Evolutionary conservation across 1,284 basidiomycete species (phyloP).

Genomic region (Fomitiporia mediterranea): DNA sequence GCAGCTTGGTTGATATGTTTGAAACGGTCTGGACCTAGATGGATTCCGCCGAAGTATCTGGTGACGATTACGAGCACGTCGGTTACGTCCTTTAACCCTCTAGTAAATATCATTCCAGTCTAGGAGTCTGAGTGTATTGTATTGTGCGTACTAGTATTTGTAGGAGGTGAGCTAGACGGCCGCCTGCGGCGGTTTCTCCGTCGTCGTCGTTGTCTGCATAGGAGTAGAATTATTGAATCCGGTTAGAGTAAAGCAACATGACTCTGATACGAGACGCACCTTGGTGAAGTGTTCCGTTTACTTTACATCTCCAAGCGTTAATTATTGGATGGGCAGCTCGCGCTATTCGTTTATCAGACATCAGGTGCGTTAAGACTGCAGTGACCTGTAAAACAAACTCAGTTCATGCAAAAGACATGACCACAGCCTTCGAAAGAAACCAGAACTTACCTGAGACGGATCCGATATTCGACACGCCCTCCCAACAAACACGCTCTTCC

Average conservation of each 20-base stretch:
- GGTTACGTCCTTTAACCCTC: slow-evolving; percentile 53
- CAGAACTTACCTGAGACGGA: slow-evolving; percentile 59
- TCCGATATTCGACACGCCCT: slow-evolving; percentile 75
- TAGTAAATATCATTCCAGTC: not conserved
- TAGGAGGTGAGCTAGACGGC: slow-evolving; percentile 79
- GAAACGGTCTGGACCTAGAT: slow-evolving; percentile 84
- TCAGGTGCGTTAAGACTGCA: slow-evolving; percentile 63
- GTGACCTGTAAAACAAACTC: slow-evolving; percentile 52
- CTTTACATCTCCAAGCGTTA: slow-evolving; percentile 80
- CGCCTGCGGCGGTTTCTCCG: slow-evolving; percentile 87
- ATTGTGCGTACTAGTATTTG: slow-evolving; percentile 69
- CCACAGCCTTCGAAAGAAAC: not conserved
- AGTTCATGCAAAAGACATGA: not conserved
- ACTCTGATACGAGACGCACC: slow-evolving; percentile 37
- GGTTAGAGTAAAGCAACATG: too few species aligned
- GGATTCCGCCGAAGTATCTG: slow-evolving; percentile 76
- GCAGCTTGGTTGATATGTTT: slow-evolving; percentile 92
- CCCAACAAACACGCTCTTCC: slow-evolving; percentile 81
- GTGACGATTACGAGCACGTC: slow-evolving; percentile 84
- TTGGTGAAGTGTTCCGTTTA: slow-evolving; percentile 65
- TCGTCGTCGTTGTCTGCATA: slow-evolving; percentile 86
- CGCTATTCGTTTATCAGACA: slow-evolving; percentile 68
- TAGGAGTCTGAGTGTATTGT: not conserved
- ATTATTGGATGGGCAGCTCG: slow-evolving; percentile 87
- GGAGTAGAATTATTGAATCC: not conserved